phyloP scores from a whole-genome alignment of 176 grass and related monocot species.

The Phyllostachys edulis region DNA sequence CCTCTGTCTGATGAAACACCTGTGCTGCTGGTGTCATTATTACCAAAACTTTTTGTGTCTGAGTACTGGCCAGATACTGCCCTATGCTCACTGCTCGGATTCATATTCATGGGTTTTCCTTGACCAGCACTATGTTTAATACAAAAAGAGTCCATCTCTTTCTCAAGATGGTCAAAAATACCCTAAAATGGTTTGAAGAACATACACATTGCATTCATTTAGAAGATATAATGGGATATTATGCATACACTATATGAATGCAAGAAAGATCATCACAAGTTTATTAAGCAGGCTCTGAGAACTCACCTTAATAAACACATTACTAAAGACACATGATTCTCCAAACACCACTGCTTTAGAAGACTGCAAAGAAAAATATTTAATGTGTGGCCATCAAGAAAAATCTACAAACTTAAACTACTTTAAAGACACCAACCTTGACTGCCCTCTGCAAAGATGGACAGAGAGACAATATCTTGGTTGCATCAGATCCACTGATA shows the following conservation, averaged over 20 bases:
- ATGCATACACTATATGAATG: conserved; percentile 1
- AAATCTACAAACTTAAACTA: conserved; percentile 32
- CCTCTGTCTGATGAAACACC: conserved; percentile 68
- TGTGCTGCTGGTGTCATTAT: conserved; percentile 52
- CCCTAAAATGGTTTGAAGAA: conserved; percentile 44
- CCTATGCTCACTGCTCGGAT: conserved; percentile 39
- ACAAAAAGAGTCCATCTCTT: conserved; percentile 73
- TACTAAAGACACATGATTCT: conserved; percentile 76
- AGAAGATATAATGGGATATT: not conserved
- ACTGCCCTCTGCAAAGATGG: conserved; percentile 73
- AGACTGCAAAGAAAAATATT: conserved; percentile 57
- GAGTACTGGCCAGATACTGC: conserved; percentile 45
- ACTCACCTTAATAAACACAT: conserved; percentile 73
- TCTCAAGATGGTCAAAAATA: conserved; percentile 82
- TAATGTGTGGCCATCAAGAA: conserved; percentile 32
- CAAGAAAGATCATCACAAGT: not conserved
- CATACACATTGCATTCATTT: not conserved
- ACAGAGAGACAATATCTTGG: conserved; percentile 80
- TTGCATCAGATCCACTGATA: conserved; percentile 74
- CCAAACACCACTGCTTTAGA: conserved; percentile 82
- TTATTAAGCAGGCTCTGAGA: conserved; percentile 17
- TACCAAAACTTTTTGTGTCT: conserved; percentile 67
- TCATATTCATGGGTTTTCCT: conserved; percentile 34
- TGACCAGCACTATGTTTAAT: conserved; percentile 46
- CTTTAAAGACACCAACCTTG: conserved; percentile 57